Conservation (phyloP, 202 grass and related monocot genomes). For the Panicum virgatum region DNA sequence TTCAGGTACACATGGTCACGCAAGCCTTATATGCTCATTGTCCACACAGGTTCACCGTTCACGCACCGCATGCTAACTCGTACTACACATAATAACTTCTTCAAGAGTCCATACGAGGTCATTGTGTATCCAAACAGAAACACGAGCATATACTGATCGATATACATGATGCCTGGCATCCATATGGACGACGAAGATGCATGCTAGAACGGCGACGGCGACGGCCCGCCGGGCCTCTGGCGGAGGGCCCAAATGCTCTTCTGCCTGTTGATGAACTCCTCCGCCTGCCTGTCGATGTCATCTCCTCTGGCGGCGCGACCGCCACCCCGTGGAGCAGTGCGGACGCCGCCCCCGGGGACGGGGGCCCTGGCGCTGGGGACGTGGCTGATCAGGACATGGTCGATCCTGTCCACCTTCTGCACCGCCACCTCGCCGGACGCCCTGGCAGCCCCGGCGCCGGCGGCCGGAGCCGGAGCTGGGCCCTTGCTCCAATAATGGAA, state of each 20-base stretch:
- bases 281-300: constrained; percentile 14
- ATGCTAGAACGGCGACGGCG: background rate
- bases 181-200: background rate
- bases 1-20: no score
- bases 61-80: no score
- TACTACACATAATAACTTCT: no score
- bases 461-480: background rate
- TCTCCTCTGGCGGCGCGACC: background rate
- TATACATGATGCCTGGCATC: background rate
- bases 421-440: constrained; percentile 2
- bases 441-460: background rate
- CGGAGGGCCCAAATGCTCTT: background rate
- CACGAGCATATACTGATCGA: no score
- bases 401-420: constrained; percentile 23
- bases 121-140: no score
- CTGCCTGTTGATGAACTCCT: constrained; percentile 10
- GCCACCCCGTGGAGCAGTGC: no score
- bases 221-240: background rate
- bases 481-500: background rate
- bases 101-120: no score
- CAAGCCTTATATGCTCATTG: no score
- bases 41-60: no score
- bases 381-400: background rate
- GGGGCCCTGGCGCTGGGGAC: background rate
- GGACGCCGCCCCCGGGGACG: background rate